Base-by-base conservation (phyloP, 768 basidiomycete species). In the Tylopilus felleus region DNA sequence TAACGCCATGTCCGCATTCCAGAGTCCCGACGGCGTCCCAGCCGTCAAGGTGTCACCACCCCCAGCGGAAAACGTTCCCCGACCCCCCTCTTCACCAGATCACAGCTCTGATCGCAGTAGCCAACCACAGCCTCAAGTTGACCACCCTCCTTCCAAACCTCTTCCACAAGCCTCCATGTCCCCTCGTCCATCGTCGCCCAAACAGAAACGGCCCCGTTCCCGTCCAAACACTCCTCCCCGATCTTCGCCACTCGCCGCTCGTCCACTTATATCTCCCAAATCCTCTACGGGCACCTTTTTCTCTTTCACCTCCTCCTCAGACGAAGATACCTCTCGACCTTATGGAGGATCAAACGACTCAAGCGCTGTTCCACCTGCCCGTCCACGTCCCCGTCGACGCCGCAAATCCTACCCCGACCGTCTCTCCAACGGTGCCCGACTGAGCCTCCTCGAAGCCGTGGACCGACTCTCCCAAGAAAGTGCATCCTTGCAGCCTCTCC, bases 361-460 rank as follows among this genome's bases (percentile, higher is more conserved):
- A n/a, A n/a, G n/a, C 13, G 47, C 25, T 2, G 3, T 52, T 2
- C 55, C 60, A 5, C 47, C 55, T 7, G 49, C 60, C 8, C 57
- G 56, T 17, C 64, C 57, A 0, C 62, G 64, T 4, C 60, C 40
- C 3, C 62, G 57, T 19, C 52, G 41, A 7, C 61, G 65, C 6
- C 58, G 66, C 28, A 64, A 49, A 53, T 71, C 69, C 6, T 56
- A 52, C 25, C 67, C 67, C 1, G 69, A 66, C 9, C 58, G 65
- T 19, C 45, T 64, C 21, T 64, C 62, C 7, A 61, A 53, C 10
- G 56, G 58, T 8, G 51, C 55, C 17, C 57, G 67, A 6, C 50
- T 66, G 19, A 71, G 67, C 41, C 60, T 68, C 22, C 42, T 69
- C 3, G 67, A 69, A 46, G 67, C 69, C 5, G 50, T 67, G 61